Evolutionary conservation across 768 basidiomycete species (phyloP), one percentile per base, ranked within the genome.

Genomic region (Floccularia luteovirens): DNA sequence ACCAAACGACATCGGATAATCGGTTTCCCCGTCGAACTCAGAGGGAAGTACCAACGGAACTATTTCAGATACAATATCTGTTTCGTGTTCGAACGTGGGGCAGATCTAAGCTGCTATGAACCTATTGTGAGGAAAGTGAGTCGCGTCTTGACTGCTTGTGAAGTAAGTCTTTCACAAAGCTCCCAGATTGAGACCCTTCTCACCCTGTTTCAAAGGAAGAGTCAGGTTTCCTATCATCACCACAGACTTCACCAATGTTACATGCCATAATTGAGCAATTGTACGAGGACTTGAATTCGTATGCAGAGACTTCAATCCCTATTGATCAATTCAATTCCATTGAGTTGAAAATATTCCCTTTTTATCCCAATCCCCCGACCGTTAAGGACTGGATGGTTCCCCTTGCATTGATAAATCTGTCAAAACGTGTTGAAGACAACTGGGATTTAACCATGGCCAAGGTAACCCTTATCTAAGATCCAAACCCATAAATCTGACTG

Each of bases 351-450:
- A 87, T 98, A 31, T 91, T 97, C 45, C 94, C 96, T 0, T 94
- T 92, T 62, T 93, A 93, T 50, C 91, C 90, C 16, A 98, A 97
- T 50, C 94, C 96, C 13, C 84, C 85, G 0, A 66, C 71, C 3
- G 89, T 97, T 10, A 76, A 82, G 47, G 89, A 96, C 51, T 99
- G 96, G 96, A 82, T 88, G 66, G 96, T 98, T 1, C 96, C 96
- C 1, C 67, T 98, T 5, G 79, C 91, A 1, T 69, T 98, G 4
- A 87, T 96, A 43, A 83, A 89, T 51, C 66, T 98, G 22, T 67
- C 75, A 1, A 86, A 79, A 47, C 70, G 91, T 44, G 73, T 82
- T 22, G 90, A 96, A 51, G 80, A 81, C 16, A 94, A 91, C 50
- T 98, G 96, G 96, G 96, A 99, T 61, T 69, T 98, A 28, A 94